Conservation (phyloP, 2,329 filamentous ascomycete species). For the Beauveria pseudobassiana region DNA sequence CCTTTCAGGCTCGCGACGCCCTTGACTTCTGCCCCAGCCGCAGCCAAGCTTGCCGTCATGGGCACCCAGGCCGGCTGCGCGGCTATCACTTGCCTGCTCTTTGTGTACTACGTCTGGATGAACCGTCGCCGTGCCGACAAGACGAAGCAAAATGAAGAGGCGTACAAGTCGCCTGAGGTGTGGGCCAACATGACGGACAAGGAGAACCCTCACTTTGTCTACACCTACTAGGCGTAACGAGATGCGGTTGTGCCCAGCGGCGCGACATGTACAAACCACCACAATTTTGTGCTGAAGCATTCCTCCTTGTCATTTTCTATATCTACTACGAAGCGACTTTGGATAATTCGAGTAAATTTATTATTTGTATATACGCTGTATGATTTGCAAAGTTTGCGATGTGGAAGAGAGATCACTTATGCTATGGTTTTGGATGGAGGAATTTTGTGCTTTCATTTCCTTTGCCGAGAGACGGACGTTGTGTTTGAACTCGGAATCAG, state of each 20-base stretch:
- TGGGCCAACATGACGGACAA: constrained; percentile 47
- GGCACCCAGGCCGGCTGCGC: constrained; percentile 39
- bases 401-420: not conserved
- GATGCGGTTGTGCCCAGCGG: not conserved
- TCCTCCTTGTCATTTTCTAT: not conserved
- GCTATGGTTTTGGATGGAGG: not conserved
- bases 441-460: not conserved
- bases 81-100: constrained; percentile 34
- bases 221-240: constrained; percentile 31
- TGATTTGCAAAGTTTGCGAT: not conserved
- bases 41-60: constrained; percentile 48
- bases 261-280: not conserved
- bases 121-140: constrained; percentile 31
- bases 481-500: too few relatives aligned
- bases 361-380: not conserved
- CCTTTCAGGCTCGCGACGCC: constrained; percentile 44
- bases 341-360: not conserved
- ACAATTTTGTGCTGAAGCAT: not conserved
- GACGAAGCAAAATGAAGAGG: constrained; percentile 30
- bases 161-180: constrained; percentile 32
- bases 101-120: constrained; percentile 43
- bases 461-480: not conserved
- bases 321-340: not conserved
- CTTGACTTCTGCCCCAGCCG: constrained; percentile 45
- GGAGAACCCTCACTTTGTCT: constrained; percentile 51